Base-by-base conservation (phyloP, 176 grass and related monocot genomes). In the Eragrostis curvula region DNA sequence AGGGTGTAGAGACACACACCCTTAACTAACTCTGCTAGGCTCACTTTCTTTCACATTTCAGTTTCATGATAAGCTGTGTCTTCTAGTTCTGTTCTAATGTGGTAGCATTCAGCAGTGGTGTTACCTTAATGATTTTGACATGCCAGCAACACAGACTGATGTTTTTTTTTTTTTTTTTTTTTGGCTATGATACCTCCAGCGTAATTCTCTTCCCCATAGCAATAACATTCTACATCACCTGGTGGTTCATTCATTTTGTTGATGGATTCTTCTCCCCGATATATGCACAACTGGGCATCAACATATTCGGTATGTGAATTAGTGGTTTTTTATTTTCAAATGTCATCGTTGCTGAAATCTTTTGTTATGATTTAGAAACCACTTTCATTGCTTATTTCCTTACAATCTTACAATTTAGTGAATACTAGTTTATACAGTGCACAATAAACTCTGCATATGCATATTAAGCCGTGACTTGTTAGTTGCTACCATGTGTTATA, bases 171-270 rank as follows among this genome's bases (percentile, higher is more conserved):
- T 69, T 92, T 72, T 23, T 81, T 69, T 79, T 52, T 79, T n/a
- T 83, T 66, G 79, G 65, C 60, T 20, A 24, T 21, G 53, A 58
- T 23, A 21, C 50, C 81, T 87, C 41, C 78, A 97, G 94, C 63
- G 91, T 97, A 40, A 97, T 97, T 85, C 89, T 97, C 69, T 97
- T 97, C 60, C 94, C 94, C 13, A 97, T 97, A 80, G 94, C 94
- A 36, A 87, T 97, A 81, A 97, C 94, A 50, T 97, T 97, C 89
- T 97, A 97, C 84, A 94, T 97, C 85, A 97, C 94, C 36, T 97
- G 94, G 94, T 97, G 94, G 94, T 97, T 97, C 87, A 94, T 97
- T 90, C 91, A 92, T 87, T 97, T 97, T 85, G 91, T 93, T 91
- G 94, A 97, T 87, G 94, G 94, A 24, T 97, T 97, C 77, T 97